Base-by-base conservation (phyloP, 1,284 basidiomycete species). In the Taiwanofungus camphoratus region DNA sequence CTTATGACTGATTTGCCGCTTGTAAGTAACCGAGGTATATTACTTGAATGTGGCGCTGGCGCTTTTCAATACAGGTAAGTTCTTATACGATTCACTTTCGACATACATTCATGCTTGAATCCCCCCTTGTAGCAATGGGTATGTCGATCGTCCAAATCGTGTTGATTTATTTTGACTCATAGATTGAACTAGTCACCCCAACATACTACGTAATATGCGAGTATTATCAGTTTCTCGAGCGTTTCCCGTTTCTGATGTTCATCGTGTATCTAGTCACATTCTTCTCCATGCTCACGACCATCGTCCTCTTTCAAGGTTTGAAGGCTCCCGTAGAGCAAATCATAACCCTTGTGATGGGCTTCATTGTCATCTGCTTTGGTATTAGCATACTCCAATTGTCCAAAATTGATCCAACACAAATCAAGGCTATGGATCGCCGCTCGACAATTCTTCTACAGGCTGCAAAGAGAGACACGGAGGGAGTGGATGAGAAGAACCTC, bases 41-140 rank as follows among this genome's bases (percentile, higher is more conserved):
- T 98, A 93, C 67, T 76, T 98, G 52, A 99, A 98, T 70, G 88
- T 94, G 58, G 95, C 95, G 16, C 81, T 99, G 48, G 95, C 94
- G 55, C 70, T 97, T 33, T 98, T 94, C 76, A 97, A 97, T 65
- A 91, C 88, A 44, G 84, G 85, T 77, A 59, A 60, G 74, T 66
- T 32, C 30, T 36, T 27, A 30, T 13, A n/a, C 35, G 30, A 32
- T 21, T n/a, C 19, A 29, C 26, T 36, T 41, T 38, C 42, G 20
- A 11, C 23, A 11, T 20, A 8, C 31, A 19, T 41, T 33, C n/a
- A 33, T 49, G 42, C 52, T n/a, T 57, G 33, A 54, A 41, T 40
- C 12, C 2, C 26, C 32, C 48, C 48, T 32, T 58, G 60, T 68
- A 71, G 87, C 89, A 42, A 92, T 92, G 87, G 88, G 82, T 87